phyloP scores from a whole-genome alignment of 2,329 filamentous ascomycete species.

The Pseudopithomyces chartarum region DNA sequence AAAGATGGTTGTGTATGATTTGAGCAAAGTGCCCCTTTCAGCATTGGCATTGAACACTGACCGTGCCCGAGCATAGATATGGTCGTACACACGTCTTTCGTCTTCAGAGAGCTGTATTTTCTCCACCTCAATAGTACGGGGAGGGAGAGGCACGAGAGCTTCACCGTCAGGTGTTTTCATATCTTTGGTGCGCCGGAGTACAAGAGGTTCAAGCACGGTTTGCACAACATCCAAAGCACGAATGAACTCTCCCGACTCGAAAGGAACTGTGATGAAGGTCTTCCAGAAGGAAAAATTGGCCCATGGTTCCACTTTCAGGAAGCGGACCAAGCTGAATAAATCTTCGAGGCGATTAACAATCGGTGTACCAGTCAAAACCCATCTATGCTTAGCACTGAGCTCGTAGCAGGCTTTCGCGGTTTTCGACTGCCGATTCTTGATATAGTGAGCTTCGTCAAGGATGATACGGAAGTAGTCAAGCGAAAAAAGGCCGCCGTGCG shows the following conservation, averaged over 20 bases:
- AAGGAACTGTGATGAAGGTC: slow-evolving; percentile 96
- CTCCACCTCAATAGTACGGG: slow-evolving; percentile 82
- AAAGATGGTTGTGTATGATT: slow-evolving; percentile 96
- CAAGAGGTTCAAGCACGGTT: slow-evolving; percentile 93
- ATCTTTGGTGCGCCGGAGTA: slow-evolving; percentile 92
- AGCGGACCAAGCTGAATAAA: slow-evolving; percentile 89
- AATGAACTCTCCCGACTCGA: slow-evolving; percentile 93
- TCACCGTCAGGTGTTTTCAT: slow-evolving; percentile 94
- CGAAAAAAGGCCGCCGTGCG: slow-evolving; percentile 77
- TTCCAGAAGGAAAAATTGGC: slow-evolving; percentile 99
- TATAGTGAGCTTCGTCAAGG: slow-evolving; percentile 91
- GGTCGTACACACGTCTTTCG: slow-evolving; percentile 90
- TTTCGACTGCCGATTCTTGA: slow-evolving; percentile 87
- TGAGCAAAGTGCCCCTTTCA: slow-evolving; percentile 89
- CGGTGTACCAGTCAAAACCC: slow-evolving; percentile 92
- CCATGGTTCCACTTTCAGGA: slow-evolving; percentile 95
- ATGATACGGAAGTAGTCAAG: slow-evolving; percentile 94
- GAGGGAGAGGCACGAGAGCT: slow-evolving; percentile 79
- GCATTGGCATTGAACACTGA: slow-evolving; percentile 83
- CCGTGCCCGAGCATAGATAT: slow-evolving; percentile 83
- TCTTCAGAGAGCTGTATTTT: slow-evolving; percentile 82
- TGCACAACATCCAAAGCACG: slow-evolving; percentile 95
- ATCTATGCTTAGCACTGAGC: slow-evolving; percentile 81
- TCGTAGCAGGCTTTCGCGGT: slow-evolving; percentile 95
- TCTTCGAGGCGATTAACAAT: slow-evolving; percentile 97